Evolutionary conservation across 2,329 filamentous ascomycete species (phyloP), one percentile per base, ranked within the genome.

Genomic region (Hypoxylon sp.): DNA sequence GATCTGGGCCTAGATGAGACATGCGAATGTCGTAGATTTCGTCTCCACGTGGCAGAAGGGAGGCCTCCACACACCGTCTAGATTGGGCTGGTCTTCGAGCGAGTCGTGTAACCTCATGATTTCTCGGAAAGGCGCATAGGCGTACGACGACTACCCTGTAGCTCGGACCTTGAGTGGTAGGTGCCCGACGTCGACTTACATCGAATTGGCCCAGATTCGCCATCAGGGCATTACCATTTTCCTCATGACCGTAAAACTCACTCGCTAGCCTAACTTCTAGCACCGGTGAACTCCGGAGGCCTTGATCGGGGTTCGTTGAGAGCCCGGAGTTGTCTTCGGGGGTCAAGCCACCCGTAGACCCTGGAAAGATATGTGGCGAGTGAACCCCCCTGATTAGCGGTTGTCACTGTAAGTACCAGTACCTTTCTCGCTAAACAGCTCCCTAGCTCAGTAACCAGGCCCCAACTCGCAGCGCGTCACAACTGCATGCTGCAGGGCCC

Each of bases 341-440:
- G 60, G 62, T 65, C 64, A 66, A 68, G 69, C 61, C 69, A 66
- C 69, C 67, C 67, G 69, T 56, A 61, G 55, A 57, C 3, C 45
- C 69, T 64, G 61, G 65, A 65, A 48, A 49, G 52, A 54, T 40
- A n/a, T 67, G 69, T 70, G 69, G 69, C 69, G 60, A 68, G 67
- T 71, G 67, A 63, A 26, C 18, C 52, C 60, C 55, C 45, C 51
- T 16, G 22, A 20, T 53, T 11, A 33, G 33, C 20, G 20, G 18
- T 57, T 63, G 55, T 62, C 14, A 30, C 36, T 64, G 32, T 45
- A 69, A 55, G 69, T 71, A 71, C 67, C 53, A 22, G 56, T 71
- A 71, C 69, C 61, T 67, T 2, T n/a, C 28, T 42, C 48, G 42
- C 59, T 65, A 32, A 55, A 52, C 52, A 45, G 50, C 40, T 46